Evolutionary conservation across 257 asterid species (phyloP), one percentile per base, ranked within the genome.

Genomic region (Forsythia viridissima): DNA sequence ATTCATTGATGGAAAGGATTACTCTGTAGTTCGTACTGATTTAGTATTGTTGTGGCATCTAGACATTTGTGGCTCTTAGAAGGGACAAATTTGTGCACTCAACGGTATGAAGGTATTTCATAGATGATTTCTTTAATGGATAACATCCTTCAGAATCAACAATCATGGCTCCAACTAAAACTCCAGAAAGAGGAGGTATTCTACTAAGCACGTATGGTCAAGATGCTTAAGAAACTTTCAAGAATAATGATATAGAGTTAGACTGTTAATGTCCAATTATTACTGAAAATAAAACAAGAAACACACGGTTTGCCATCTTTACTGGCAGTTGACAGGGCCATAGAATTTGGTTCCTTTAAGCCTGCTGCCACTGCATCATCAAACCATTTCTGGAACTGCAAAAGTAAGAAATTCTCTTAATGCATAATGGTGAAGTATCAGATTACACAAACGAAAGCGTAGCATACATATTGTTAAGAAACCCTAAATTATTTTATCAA

Each of bases 361-460:
- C 82, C 84, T 46, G 88, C 81, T 67, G 77, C 79, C 82, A 69
- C 76, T 9, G 86, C 88, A 79, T 76, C 71, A 38, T 77, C 70
- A 51, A 81, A 34, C 88, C 88, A 85, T 75, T 82, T 85, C 30
- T 68, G 77, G 65, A 85, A 81, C 88, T 85, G 80, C 79, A 78
- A 77, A 77, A 38, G 74, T 73, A 38, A 38, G 48, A 8, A 52
- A 57, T 38, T 38, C 11, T 46, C 68, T 74, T 34, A 43, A 43
- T 71, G 39, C 39, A 41, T 16, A 30, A 72, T 43, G 24, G 8
- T 72, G 15, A 18, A 42, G 39, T 21, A 63, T 63, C 70, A 24
- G 13, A 63, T 9, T 8, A 21, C 70, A 8, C 70, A 11, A 61
- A 63, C 3, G 16, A 63, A 30, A 6, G 18, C 21, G 10, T 12